phyloP scores from a whole-genome alignment of 176 grass and related monocot species.

The Puya raimondii region DNA sequence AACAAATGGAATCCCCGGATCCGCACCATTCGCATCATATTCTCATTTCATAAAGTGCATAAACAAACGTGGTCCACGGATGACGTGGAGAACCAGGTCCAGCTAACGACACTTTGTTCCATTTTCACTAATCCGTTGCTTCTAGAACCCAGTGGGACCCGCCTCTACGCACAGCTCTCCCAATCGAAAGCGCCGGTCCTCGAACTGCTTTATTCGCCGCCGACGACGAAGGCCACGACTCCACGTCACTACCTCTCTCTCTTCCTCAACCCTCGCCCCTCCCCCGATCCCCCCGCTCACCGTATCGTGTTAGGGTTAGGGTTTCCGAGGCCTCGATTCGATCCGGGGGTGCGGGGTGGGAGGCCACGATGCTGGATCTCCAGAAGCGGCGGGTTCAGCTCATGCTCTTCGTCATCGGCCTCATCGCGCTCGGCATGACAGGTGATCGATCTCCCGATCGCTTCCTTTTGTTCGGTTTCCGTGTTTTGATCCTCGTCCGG shows the following conservation, averaged over 20 bases:
- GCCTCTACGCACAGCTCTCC: background rate
- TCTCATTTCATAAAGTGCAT: too few species aligned
- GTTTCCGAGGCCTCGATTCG: background rate
- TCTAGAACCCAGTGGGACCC: background rate
- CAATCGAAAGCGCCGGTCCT: background rate
- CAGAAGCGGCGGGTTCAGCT: slow-evolving; percentile 74
- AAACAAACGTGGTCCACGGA: background rate
- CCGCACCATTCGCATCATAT: too few species aligned
- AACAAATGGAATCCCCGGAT: too few species aligned
- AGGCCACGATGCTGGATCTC: slow-evolving; percentile 58
- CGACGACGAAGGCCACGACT: background rate
- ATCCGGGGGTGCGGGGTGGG: background rate
- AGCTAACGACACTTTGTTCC: background rate
- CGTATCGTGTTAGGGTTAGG: slow-evolving; percentile 12
- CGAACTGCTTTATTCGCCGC: slow-evolving; percentile 2
- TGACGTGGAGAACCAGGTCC: background rate
- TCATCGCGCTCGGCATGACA: slow-evolving; percentile 90
- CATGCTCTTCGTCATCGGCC: slow-evolving; percentile 39
- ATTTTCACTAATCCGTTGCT: background rate
- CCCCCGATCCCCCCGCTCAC: background rate
- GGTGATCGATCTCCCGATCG: slow-evolving; percentile 33
- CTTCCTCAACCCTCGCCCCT: slow-evolving; percentile 3
- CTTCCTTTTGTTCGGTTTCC: background rate
- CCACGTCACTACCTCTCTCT: background rate
- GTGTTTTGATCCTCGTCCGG: background rate